Percentiles rank a stretch among this genome's conserved stretches.
Evolutionary conservation across 1,284 basidiomycete species (phyloP).

Genomic region (Ceratobasidium sp.): DNA sequence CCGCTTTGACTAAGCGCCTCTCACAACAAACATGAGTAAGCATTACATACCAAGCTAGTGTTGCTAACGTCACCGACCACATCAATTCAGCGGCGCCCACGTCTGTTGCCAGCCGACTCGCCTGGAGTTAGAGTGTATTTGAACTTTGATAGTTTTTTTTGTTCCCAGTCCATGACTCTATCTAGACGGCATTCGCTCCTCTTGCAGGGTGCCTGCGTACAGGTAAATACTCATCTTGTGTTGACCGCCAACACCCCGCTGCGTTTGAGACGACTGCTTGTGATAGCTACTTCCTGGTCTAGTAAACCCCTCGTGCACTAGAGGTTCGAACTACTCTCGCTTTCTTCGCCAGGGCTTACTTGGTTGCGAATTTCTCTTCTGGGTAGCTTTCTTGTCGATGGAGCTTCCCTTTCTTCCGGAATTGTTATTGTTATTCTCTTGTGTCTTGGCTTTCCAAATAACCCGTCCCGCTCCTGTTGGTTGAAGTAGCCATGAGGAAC

Average conservation of each 20-base stretch:
- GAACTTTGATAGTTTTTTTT: background rate
- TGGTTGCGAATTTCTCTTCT: background rate
- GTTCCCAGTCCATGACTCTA: too few relatives aligned
- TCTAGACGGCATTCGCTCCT: too few relatives aligned
- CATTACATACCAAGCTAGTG: background rate
- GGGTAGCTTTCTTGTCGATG: background rate
- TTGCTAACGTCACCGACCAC: background rate
- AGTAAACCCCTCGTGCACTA: too few relatives aligned
- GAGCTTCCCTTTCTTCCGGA: background rate
- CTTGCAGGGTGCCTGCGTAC: too few relatives aligned
- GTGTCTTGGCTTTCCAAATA: background rate
- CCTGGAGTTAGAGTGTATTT: background rate
- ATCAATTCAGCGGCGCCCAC: background rate
- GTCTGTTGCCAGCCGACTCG: background rate
- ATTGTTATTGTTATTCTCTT: background rate
- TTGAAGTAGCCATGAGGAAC: background rate
- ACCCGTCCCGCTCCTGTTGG: background rate
- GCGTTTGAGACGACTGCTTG: too few relatives aligned
- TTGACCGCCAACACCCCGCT: too few relatives aligned
- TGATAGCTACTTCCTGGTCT: too few relatives aligned
- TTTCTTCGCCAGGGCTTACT: background rate
- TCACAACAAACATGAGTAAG: background rate
- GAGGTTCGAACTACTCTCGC: too few relatives aligned
- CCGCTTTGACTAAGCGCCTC: background rate
- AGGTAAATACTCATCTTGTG: too few relatives aligned